A percentile compares a stretch with the other conserved stretches of the same genome.
phyloP scores from a whole-genome alignment of 805 yeast genomes.

The Candida dajiaensis region DNA sequence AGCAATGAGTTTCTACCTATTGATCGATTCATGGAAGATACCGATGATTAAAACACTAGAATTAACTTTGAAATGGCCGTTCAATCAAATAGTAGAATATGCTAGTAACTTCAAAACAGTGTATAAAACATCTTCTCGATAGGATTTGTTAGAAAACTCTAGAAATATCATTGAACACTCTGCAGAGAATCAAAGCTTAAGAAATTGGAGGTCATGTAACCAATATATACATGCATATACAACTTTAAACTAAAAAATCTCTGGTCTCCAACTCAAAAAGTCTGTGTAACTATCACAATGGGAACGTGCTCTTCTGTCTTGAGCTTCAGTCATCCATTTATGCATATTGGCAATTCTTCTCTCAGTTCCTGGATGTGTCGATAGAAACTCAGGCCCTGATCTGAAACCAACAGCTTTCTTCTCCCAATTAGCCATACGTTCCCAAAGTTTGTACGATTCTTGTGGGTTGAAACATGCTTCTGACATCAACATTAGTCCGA shows the following conservation, averaged over 20 bases:
- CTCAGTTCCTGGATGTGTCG: slow-evolving; percentile 87
- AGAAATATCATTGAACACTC: no score
- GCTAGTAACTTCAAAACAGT: no score
- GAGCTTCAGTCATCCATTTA: slow-evolving; percentile 59
- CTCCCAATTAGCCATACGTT: slow-evolving; percentile 61
- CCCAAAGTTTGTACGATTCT: slow-evolving; percentile 76
- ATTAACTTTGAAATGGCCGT: no score
- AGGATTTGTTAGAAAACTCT: no score
- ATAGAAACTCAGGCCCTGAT: slow-evolving; percentile 53
- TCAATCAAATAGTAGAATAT: no score
- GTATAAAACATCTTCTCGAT: no score
- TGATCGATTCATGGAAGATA: no score
- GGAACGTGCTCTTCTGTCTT: slow-evolving; percentile 8
- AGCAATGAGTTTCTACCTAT: no score
- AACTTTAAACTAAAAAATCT: background rate
- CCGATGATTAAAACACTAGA: no score
- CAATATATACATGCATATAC: background rate
- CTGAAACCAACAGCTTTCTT: slow-evolving; percentile 23
- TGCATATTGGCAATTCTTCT: slow-evolving; percentile 64
- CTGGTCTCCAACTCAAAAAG: slow-evolving; percentile 9
- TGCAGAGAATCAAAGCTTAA: no score
- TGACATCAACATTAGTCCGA: slow-evolving; percentile 89
- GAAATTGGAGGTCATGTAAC: no score
- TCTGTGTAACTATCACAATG: slow-evolving; percentile 11
- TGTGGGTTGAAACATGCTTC: slow-evolving; percentile 79